These are phyloP conservation scores for Berkeleyomyces basicola DNA, from an alignment of 2,329 filamentous ascomycete genomes.

Conservation along the genomic window DNA sequence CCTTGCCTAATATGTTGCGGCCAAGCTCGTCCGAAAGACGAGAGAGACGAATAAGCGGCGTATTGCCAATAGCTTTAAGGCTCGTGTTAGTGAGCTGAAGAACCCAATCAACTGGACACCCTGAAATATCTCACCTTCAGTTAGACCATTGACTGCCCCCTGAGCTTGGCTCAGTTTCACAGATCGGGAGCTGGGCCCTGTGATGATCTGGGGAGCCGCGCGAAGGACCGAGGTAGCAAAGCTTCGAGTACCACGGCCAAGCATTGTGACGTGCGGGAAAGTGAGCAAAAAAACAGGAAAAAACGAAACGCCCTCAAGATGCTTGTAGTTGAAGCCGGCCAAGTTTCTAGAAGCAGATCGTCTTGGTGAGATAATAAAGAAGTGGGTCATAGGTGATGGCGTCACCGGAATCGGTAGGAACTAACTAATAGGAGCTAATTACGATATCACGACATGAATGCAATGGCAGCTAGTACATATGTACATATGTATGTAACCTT, in stretches of 20 bases:
- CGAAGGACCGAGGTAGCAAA: constrained; percentile 48
- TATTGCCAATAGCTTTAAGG: constrained; percentile 78
- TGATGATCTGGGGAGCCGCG: constrained; percentile 48
- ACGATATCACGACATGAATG: too few species aligned
- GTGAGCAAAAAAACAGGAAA: background rate
- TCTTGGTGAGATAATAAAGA: constrained; percentile 1
- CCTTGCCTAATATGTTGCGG: constrained; percentile 88
- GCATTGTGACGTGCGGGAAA: constrained; percentile 33
- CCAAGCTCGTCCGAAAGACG: constrained; percentile 77
- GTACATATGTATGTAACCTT: background rate
- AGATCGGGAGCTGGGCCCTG: constrained; percentile 65
- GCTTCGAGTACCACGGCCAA: constrained; percentile 49
- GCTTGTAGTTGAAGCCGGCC: background rate
- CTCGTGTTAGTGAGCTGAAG: background rate
- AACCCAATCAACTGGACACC: background rate
- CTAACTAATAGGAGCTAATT: background rate
- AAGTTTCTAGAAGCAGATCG: background rate
- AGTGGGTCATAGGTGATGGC: constrained; percentile 12
- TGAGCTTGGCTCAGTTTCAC: constrained; percentile 57
- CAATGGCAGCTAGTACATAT: background rate
- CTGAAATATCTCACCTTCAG: constrained; percentile 48
- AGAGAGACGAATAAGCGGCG: constrained; percentile 81
- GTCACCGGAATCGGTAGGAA: constrained; percentile 10
- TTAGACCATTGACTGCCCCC: constrained; percentile 59
- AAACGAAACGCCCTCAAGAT: background rate